These are phyloP conservation scores for Trypanosoma scelopori DNA, from an alignment of 208 protist genomes.

Conservation along the genomic window DNA sequence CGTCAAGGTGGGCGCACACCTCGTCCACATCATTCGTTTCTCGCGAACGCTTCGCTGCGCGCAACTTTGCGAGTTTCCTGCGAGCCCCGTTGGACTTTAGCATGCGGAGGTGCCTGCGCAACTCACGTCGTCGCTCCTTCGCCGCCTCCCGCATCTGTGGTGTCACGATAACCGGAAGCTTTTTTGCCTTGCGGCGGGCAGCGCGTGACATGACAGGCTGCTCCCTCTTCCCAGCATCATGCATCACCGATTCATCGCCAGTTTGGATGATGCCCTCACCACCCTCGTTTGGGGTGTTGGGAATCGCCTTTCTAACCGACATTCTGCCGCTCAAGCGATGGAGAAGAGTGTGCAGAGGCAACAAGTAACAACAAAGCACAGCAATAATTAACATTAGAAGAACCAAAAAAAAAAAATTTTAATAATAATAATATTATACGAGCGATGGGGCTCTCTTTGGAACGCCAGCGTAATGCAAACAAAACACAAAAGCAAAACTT, in stretches of 20 bases:
- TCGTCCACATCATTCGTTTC: conserved; percentile 68
- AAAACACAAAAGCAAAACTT: too few relatives aligned
- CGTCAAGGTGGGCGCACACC: conserved; percentile 53
- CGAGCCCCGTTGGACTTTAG: conserved; percentile 87
- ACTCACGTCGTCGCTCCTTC: conserved; percentile 70
- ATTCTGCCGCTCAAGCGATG: neutral
- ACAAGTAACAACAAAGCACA: too few relatives aligned
- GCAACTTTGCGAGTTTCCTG: conserved; percentile 73
- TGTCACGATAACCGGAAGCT: conserved; percentile 69
- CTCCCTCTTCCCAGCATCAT: conserved; percentile 31
- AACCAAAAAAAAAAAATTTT: neutral
- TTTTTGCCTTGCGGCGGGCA: conserved; percentile 76
- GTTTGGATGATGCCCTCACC: too few relatives aligned
- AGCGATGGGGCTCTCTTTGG: too few relatives aligned
- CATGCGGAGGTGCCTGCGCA: conserved; percentile 83
- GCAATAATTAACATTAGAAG: too few relatives aligned
- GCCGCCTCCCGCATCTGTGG: conserved; percentile 78
- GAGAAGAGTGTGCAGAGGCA: conserved; percentile 12
- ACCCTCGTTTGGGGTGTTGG: too few relatives aligned
- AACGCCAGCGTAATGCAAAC: too few relatives aligned
- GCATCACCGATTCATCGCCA: too few relatives aligned
- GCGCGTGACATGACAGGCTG: conserved; percentile 74
- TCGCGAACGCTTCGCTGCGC: conserved; percentile 60
- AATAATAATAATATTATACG: conserved; percentile 1
- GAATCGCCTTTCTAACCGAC: neutral